These are phyloP conservation scores for Phytomonas sp. DNA, from an alignment of 208 protist species.

Conservation along the genomic window DNA sequence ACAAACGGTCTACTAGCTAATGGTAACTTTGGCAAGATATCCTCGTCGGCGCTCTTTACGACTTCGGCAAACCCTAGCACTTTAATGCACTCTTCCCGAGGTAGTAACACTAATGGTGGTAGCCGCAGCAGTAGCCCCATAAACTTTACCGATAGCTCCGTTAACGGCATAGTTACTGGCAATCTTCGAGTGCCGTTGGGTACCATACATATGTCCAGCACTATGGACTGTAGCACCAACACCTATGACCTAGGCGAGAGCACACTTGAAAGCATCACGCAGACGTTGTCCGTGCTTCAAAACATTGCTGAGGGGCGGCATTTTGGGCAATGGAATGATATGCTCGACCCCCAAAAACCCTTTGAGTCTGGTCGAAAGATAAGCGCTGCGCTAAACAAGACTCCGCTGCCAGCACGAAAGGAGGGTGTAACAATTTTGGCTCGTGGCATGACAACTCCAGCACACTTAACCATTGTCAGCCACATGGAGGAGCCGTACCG, in stretches of 20 bases:
- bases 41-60: neutral
- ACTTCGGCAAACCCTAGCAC: neutral
- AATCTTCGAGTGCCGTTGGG: slow-evolving; percentile 4
- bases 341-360: slow-evolving; percentile 18
- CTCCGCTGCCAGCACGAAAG: slow-evolving; percentile 6
- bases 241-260: slow-evolving; percentile 14
- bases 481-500: slow-evolving; percentile 30
- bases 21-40: neutral
- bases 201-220: slow-evolving; percentile 17
- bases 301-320: slow-evolving; percentile 21
- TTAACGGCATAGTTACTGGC: neutral
- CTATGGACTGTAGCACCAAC: slow-evolving; percentile 11
- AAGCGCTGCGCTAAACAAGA: slow-evolving; percentile 12
- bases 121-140: neutral
- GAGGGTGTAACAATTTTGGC: slow-evolving; percentile 18
- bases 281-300: slow-evolving; percentile 19
- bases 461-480: slow-evolving; percentile 38
- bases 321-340: slow-evolving; percentile 23
- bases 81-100: neutral
- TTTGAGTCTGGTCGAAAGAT: slow-evolving; percentile 13
- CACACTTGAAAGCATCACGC: slow-evolving; percentile 22
- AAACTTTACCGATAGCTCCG: slow-evolving; percentile 1
- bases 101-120: neutral
- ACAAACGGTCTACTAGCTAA: neutral
- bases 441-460: slow-evolving; percentile 36